Base-by-base conservation (phyloP, 805 yeast species). In the Wickerhamiella musiphila region DNA sequence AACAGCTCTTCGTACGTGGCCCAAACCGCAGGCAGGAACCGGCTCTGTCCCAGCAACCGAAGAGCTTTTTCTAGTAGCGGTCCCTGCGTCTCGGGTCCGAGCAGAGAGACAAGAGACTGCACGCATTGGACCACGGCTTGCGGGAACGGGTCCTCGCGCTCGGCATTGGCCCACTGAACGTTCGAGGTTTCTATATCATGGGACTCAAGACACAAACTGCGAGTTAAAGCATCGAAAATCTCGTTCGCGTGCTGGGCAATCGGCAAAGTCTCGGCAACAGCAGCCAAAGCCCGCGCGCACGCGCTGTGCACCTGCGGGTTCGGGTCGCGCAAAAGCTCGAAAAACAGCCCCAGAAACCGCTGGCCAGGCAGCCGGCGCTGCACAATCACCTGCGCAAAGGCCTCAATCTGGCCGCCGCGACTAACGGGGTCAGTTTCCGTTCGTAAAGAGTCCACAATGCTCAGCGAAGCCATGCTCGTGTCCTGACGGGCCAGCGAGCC, bases 301-400 rank as follows among this genome's bases (percentile, higher is more conserved):
- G n/a, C n/a, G n/a, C n/a, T 64, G 48, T 79, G 84, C 12, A 90
- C 83, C 1, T 69, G 57, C 0, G 94, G 94, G 48, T 84, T 86
- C 0, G 94, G 84, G 51, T 86, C 96, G 14, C 56, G 56, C 4
- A 73, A 51, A 18, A 86, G 58, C 11, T n/a, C n/a, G 78, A 72
- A 35, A 26, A 12, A 28, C 12, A 6, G 31, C 24, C n/a, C 18
- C 31, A 23, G 18, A 16, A 6, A 28, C 16, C 5, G 31, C 5
- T 14, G 16, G 9, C 27, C 18, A 14, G 5, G 31, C 16, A 12
- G 11, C 11, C 10, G 14, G 5, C 11, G 27, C 5, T 6, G 24
- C 7, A 6, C 17, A 10, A 16, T 7, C n/a, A n/a, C n/a, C n/a
- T n/a, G n/a, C n/a, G n/a, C n/a, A n/a, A n/a, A n/a, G n/a, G n/a